Conservation (phyloP, 768 basidiomycete genomes). For the Suillus subalutaceus region DNA sequence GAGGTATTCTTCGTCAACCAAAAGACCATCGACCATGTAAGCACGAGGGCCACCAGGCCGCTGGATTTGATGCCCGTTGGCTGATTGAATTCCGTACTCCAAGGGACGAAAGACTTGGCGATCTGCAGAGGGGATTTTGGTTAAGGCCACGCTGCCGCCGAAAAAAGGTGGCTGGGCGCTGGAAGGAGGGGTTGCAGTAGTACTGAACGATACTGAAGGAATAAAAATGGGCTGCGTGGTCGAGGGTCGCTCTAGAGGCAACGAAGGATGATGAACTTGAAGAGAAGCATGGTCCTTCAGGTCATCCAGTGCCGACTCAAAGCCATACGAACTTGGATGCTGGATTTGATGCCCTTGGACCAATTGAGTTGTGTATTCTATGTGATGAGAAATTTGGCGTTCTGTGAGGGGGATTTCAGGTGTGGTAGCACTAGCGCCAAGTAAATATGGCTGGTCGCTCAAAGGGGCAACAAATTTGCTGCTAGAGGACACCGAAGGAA, state of each 20-base stretch:
- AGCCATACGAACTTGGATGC: not conserved
- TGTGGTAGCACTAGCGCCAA: too few species aligned
- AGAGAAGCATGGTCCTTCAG: not conserved
- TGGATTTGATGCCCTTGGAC: too few species aligned
- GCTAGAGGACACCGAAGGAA: too few species aligned
- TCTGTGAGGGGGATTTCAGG: too few species aligned
- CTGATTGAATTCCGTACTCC: not conserved
- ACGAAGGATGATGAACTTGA: not conserved
- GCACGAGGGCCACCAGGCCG: not conserved
- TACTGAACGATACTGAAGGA: not conserved
- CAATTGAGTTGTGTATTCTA: too few species aligned
- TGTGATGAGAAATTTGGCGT: too few species aligned
- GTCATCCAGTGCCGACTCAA: not conserved
- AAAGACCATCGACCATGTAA: not conserved
- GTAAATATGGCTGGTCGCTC: too few species aligned
- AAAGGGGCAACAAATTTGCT: too few species aligned
- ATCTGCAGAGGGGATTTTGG: not conserved
- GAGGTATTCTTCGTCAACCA: not conserved
- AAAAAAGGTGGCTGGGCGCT: not conserved
- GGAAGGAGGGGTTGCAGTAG: not conserved
- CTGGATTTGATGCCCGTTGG: not conserved
- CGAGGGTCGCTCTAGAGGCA: not conserved
- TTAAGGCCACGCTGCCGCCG: not conserved
- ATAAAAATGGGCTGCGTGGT: not conserved
- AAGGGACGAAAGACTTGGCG: not conserved